These are phyloP conservation scores for Coemansia sp. DNA, from an alignment of 192 early-diverging fungal species.

Conservation along the genomic window DNA sequence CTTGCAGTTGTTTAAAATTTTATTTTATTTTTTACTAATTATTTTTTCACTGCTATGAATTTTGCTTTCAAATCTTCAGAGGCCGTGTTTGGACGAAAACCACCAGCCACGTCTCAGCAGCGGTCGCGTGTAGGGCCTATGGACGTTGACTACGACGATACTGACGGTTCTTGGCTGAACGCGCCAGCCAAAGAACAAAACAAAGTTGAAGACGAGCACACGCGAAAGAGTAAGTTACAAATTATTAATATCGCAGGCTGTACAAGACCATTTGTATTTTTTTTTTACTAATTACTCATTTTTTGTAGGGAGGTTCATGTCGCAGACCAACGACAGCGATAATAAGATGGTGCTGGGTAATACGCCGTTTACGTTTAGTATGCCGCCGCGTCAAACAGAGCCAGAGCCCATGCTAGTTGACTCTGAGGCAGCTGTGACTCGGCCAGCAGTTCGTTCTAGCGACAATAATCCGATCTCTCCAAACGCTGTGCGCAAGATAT, in stretches of 20 bases:
- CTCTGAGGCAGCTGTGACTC: slow-evolving; percentile 14
- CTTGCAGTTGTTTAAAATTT: neutral
- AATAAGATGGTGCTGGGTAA: slow-evolving; percentile 17
- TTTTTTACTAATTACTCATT: neutral
- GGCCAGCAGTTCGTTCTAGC: neutral
- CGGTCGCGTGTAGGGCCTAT: slow-evolving; percentile 39
- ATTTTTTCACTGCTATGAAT: slow-evolving; percentile 16
- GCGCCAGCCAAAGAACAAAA: slow-evolving; percentile 11
- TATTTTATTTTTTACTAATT: neutral
- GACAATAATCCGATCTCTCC: slow-evolving; percentile 43
- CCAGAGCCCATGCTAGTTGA: slow-evolving; percentile 23
- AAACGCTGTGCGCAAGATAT: slow-evolving; percentile 28
- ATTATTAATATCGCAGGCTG: too few relatives aligned
- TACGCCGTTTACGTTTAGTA: slow-evolving; percentile 44
- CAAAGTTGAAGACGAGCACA: slow-evolving; percentile 18
- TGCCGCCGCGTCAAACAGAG: slow-evolving; percentile 16
- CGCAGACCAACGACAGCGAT: neutral
- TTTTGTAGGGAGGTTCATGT: slow-evolving; percentile 21
- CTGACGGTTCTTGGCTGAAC: slow-evolving; percentile 47
- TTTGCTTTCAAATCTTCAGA: slow-evolving; percentile 42
- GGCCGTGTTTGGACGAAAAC: slow-evolving; percentile 14
- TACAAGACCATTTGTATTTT: neutral
- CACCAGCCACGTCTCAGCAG: neutral
- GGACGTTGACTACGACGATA: slow-evolving; percentile 47
- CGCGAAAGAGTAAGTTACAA: slow-evolving; percentile 28